phyloP scores from a whole-genome alignment of 345 rosid species.

The Murraya koenigii region DNA sequence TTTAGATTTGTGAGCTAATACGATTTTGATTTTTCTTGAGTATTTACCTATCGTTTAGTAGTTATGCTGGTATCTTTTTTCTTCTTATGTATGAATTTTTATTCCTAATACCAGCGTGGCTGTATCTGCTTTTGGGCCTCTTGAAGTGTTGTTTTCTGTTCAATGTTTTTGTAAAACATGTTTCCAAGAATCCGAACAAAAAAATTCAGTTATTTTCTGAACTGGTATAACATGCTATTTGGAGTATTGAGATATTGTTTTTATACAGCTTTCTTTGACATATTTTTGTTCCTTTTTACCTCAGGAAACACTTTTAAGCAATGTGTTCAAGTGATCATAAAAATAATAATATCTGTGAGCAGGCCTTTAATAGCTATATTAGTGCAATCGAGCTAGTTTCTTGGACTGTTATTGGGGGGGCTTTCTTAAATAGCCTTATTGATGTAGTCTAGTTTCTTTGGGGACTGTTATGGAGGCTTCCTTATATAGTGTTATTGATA shows the following conservation, averaged over 20 bases:
- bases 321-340: background rate
- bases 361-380: background rate
- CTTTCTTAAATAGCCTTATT: background rate
- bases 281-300: background rate
- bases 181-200: background rate
- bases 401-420: too few relatives aligned
- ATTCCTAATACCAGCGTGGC: background rate
- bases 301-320: background rate
- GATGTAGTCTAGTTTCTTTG: background rate
- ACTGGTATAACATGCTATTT: background rate
- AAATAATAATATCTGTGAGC: background rate
- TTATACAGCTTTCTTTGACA: background rate
- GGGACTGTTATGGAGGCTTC: too few relatives aligned
- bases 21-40: background rate
- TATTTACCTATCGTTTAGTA: background rate
- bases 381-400: background rate
- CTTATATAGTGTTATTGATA: background rate
- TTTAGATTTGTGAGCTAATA: background rate
- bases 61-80: background rate
- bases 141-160: background rate
- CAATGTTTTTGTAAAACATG: background rate
- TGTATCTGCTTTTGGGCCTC: background rate
- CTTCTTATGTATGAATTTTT: background rate
- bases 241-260: background rate
- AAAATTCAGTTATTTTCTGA: background rate